phyloP scores from a whole-genome alignment of 2,329 filamentous ascomycete species.

The Helicocarpus griseus region DNA sequence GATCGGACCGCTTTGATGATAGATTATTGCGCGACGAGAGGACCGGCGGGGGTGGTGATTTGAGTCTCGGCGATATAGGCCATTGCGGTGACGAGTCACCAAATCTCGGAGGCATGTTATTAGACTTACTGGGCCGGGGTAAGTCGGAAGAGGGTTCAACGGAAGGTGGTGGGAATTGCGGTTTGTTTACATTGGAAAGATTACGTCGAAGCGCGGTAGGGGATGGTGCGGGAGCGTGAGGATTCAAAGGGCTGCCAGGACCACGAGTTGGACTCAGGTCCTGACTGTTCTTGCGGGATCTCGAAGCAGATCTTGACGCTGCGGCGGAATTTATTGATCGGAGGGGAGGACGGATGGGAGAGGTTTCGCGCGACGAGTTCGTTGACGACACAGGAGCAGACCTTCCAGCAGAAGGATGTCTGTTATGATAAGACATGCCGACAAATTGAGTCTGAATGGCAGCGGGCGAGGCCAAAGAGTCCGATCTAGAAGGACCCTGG shows the following conservation, averaged over 20 bases:
- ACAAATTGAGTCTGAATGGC: background rate
- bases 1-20: slow-evolving; percentile 35
- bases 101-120: slow-evolving; percentile 22
- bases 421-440: slow-evolving; percentile 1
- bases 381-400: slow-evolving; percentile 29
- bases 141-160: slow-evolving; percentile 53
- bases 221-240: slow-evolving; percentile 40
- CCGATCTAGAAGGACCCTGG: background rate
- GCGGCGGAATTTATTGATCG: slow-evolving; percentile 23
- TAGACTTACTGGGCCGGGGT: slow-evolving; percentile 55
- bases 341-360: slow-evolving; percentile 30
- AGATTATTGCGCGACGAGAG: slow-evolving; percentile 20
- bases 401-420: slow-evolving; percentile 15
- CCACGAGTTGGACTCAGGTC: slow-evolving; percentile 54
- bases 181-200: slow-evolving; percentile 58
- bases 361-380: slow-evolving; percentile 43
- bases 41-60: slow-evolving; percentile 55
- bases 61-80: slow-evolving; percentile 38
- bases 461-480: background rate
- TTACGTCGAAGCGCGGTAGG: slow-evolving; percentile 56
- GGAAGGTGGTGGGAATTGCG: slow-evolving; percentile 51
- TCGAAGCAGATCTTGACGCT: slow-evolving; percentile 30
- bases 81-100: slow-evolving; percentile 54
- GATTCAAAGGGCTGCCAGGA: slow-evolving; percentile 30
- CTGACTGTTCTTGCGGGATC: slow-evolving; percentile 58